Base-by-base conservation (phyloP, 805 yeast genomes). In the Saturnispora zaruensis region DNA sequence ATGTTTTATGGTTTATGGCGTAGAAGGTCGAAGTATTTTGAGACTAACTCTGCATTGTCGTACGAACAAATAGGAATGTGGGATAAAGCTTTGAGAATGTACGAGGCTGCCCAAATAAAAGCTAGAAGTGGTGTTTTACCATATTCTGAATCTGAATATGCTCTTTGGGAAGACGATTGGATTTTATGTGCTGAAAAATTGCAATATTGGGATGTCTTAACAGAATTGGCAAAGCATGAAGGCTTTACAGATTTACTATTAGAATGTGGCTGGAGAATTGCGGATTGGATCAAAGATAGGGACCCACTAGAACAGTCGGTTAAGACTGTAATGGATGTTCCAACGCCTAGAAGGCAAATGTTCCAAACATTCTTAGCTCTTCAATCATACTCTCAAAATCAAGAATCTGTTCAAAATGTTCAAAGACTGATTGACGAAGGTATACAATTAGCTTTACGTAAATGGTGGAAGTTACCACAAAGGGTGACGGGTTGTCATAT, bases 191-290 rank as follows among this genome's bases (percentile, higher is more conserved):
- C 99, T 3, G 97, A 93, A 63, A 91, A 91, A 65, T 71, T 93
- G 38, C 99, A 93, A 63, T 97, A 93, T 56, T 93, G 99, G 99
- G 99, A 93, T 62, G 84, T 93, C 44, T 72, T 93, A 52, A 91
- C 99, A 0, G 99, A 93, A 60, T 73, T 95, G 28, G 97, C 99
- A 2, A 89, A 91, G 59, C 98, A 95, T 61, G 99, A 95, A 71
- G 97, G 97, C 0, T 95, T 91, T 63, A 89, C 97, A 0, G 99
- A 93, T 61, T 72, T 93, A 55, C 69, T 95, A 24, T 72, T 93
- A n/a, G 99, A 93, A 65, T 95, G 99, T 75, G 99, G 98, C 36
- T 93, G 99, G 99, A 76, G 99, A 61, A 95, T 93, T 37, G 97
- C 99, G 6, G 98, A 93, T 61, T 93, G 99, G 99, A 84, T 83